These are phyloP conservation scores for Emiliania huxleyi DNA, from an alignment of 78 protist species.

Conservation along the genomic window DNA sequence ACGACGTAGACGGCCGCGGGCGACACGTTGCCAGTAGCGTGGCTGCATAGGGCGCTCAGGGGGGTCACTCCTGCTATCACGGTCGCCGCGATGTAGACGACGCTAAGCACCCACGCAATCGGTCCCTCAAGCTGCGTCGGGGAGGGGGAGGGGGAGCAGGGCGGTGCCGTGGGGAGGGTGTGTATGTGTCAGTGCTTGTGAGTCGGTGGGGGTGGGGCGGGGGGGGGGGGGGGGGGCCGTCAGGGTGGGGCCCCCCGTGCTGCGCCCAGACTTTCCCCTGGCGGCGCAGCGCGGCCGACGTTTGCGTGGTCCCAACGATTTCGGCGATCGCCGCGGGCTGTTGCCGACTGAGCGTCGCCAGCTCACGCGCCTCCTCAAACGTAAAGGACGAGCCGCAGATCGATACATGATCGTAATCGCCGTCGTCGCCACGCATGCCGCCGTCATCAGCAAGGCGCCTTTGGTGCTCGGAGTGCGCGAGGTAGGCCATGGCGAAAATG, in stretches of 20 bases:
- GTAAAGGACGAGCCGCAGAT: not conserved
- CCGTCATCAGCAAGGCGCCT: too few species aligned
- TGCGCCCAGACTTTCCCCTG: not conserved
- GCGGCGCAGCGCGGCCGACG: not conserved
- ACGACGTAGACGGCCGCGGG: not conserved
- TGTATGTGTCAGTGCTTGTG: not conserved
- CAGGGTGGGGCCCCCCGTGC: too few species aligned
- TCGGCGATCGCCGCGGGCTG: not conserved
- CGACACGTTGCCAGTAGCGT: not conserved
- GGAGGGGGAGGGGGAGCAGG: not conserved
- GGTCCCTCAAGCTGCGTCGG: not conserved
- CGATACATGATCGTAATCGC: too few species aligned
- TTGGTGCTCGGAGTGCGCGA: not conserved
- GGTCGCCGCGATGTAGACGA: not conserved
- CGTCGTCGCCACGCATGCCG: too few species aligned
- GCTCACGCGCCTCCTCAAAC: not conserved
- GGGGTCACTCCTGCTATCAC: not conserved
- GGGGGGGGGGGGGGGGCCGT: too few species aligned
- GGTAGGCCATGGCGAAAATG: not conserved
- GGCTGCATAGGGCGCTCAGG: not conserved
- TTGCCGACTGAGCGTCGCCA: not conserved
- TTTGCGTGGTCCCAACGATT: not conserved
- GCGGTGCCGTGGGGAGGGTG: not conserved
- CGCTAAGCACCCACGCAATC: not conserved
- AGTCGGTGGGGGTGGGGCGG: not conserved